These are phyloP conservation scores for Chrysoporthe cubensis DNA, from an alignment of 2,329 filamentous ascomycete genomes.

Conservation along the genomic window DNA sequence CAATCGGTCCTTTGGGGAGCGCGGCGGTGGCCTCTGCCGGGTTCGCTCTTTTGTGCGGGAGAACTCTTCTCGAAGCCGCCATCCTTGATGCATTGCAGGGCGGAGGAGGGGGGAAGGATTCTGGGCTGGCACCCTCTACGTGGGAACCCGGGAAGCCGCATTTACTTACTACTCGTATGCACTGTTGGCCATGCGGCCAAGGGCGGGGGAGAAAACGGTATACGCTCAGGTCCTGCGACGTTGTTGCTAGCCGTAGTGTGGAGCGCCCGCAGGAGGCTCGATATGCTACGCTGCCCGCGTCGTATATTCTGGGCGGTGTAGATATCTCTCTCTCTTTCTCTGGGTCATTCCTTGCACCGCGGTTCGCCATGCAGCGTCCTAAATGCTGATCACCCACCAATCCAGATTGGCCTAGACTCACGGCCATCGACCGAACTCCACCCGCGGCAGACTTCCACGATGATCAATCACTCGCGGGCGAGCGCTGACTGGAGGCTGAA, in stretches of 20 bases:
- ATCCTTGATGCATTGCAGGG: background rate
- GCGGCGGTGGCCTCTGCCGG: background rate
- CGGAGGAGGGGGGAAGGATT: background rate
- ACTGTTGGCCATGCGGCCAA: no score
- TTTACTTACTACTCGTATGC: background rate
- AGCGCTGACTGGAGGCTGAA: background rate
- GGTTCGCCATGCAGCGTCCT: background rate
- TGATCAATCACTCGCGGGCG: background rate
- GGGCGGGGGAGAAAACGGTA: no score
- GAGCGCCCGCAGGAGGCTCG: background rate
- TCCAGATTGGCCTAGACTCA: background rate
- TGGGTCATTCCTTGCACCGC: background rate
- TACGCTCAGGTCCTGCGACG: no score
- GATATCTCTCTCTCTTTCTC: background rate
- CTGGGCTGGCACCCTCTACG: background rate
- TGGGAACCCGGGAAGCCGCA: background rate
- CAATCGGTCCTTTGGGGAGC: background rate
- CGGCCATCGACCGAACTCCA: conserved; percentile 7
- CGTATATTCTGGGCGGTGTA: background rate
- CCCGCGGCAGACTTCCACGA: background rate
- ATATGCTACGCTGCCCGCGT: background rate
- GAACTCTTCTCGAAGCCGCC: conserved; percentile 11
- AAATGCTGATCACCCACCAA: background rate
- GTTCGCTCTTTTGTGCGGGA: conserved; percentile 22
- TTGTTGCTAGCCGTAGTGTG: background rate